Base-by-base conservation (phyloP, 2,329 filamentous ascomycete genomes). In the Fusarium albosuccineum region DNA sequence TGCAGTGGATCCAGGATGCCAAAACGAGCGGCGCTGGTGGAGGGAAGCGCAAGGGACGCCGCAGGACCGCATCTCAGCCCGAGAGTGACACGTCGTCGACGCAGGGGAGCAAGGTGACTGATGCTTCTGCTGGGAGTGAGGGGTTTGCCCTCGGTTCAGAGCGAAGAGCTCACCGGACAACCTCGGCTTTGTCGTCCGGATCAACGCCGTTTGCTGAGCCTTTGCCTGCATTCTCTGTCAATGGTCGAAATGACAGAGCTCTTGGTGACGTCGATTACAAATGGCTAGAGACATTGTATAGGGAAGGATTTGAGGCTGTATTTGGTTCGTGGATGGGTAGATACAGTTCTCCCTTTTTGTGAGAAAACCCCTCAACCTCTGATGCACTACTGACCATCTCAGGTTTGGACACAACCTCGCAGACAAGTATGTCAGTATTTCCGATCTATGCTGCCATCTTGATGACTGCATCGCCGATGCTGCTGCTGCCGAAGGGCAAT, bases 291-390 rank as follows among this genome's bases (percentile, higher is more conserved):
- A 62, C 52, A 9, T 73, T 81, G 9, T 81, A 79, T 60, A 66
- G 72, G 30, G 68, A 70, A 41, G 76, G 77, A 0, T 82, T 81
- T 37, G 79, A 81, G 48, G 72, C 75, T 3, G 73, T 81, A 0
- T 81, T 82, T 66, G 80, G 80, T 2, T 81, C 78, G 0, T 82
- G 79, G 79, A 75, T 82, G 70, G 79, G 80, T 0, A 76, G 76
- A 59, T 77, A 81, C 48, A 77, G 80, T 54, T 81, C 79, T 60
- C 80, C 80, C 13, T 81, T 82, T 48, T 60, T 79, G 78, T 82
- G 70, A 16, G 79, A 70, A 33, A 41, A 26, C 11, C 49, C 29
- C 3, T 26, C 14, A 22, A 4, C 50, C 39, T 41, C 37, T 34
- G 27, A 51, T 4, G 8, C 5, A 2, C 44, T 59, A 16, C 56